Evolutionary conservation across 2,329 filamentous ascomycete species (phyloP).

Genomic region (Fusarium verrucosum): DNA sequence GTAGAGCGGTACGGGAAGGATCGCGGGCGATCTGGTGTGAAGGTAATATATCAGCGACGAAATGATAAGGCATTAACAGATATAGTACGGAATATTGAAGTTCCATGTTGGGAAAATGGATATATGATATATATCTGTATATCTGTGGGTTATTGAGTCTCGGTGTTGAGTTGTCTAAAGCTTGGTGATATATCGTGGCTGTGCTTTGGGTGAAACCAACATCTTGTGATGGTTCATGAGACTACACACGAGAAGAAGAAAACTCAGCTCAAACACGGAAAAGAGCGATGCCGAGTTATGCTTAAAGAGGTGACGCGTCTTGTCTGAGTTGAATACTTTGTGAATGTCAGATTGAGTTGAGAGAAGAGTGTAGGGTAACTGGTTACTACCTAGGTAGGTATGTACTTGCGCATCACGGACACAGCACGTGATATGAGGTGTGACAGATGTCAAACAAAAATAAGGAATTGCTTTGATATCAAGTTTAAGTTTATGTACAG

Average conservation of each 20-base stretch:
- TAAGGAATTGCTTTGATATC: too few relatives aligned
- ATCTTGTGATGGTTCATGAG: background rate
- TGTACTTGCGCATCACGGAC: background rate
- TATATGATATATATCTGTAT: background rate
- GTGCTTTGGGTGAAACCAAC: background rate
- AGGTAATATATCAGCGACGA: conserved; percentile 17
- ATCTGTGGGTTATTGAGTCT: background rate
- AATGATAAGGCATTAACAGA: background rate
- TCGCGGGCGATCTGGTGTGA: background rate
- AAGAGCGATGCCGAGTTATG: background rate
- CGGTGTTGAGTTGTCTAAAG: background rate
- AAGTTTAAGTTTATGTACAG: background rate
- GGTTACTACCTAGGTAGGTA: too few relatives aligned
- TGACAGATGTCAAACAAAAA: too few relatives aligned
- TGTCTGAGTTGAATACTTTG: background rate
- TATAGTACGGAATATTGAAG: background rate
- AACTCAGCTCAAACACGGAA: background rate
- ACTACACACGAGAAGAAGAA: background rate
- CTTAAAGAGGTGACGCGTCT: background rate
- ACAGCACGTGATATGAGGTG: background rate
- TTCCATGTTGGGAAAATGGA: background rate
- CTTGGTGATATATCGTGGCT: background rate
- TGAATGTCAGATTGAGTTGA: background rate
- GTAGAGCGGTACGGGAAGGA: conserved; percentile 14
- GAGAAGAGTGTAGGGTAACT: background rate